These are phyloP conservation scores for Thalassiosira hispida DNA, from an alignment of 352 stramenopile species.

Conservation along the genomic window DNA sequence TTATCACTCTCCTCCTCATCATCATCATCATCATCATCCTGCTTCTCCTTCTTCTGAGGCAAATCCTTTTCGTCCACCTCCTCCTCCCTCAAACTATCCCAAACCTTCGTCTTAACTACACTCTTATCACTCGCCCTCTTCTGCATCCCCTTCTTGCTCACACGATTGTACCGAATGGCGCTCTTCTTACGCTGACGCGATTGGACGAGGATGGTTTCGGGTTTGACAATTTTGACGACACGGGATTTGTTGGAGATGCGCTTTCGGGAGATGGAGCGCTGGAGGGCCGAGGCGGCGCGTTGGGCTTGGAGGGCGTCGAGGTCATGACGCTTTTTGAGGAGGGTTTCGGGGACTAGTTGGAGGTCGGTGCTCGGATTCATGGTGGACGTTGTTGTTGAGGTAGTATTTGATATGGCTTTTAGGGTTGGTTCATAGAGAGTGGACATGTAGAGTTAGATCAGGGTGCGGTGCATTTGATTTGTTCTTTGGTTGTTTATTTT, in stretches of 20 bases:
- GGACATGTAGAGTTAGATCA: no score
- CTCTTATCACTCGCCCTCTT: constrained; percentile 71
- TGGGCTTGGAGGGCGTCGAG: constrained; percentile 73
- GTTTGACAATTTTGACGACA: constrained; percentile 65
- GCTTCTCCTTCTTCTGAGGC: constrained; percentile 52
- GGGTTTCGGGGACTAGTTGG: constrained; percentile 71
- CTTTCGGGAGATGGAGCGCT: constrained; percentile 47
- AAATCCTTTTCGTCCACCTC: constrained; percentile 60
- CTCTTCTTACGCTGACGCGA: constrained; percentile 56
- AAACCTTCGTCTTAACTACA: constrained; percentile 61
- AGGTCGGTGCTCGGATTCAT: constrained; percentile 51
- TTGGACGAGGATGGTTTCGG: constrained; percentile 65
- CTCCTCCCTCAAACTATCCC: constrained; percentile 44
- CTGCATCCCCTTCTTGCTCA: constrained; percentile 82
- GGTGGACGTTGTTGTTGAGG: not conserved
- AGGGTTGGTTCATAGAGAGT: no score
- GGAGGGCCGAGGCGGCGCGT: constrained; percentile 44
- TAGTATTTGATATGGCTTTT: no score
- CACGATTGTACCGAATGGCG: constrained; percentile 61
- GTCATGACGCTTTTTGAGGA: constrained; percentile 79
- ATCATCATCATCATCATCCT: constrained; percentile 19
- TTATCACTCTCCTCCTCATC: constrained; percentile 8
- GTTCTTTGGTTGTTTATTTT: no score
- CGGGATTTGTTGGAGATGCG: constrained; percentile 46
- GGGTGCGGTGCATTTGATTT: no score